Percentiles rank a stretch among this genome's conserved stretches.
These are phyloP conservation scores for Phytophthora citricola DNA, from an alignment of 352 stramenopile genomes.

Conservation along the genomic window DNA sequence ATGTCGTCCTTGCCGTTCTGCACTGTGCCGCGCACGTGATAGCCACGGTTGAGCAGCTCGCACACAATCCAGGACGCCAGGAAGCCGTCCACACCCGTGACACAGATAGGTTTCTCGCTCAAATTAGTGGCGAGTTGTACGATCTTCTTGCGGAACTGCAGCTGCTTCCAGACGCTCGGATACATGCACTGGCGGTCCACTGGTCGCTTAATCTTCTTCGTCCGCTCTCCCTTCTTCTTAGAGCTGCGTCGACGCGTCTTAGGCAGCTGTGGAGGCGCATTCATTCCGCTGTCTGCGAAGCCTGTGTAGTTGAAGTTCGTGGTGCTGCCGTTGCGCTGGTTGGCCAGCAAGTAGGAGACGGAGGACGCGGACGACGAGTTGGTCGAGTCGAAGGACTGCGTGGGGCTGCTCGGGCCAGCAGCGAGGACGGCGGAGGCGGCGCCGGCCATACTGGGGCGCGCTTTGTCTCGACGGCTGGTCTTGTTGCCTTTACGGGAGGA, in stretches of 20 bases:
- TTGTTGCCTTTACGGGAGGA: constrained; percentile 24
- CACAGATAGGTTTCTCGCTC: constrained; percentile 85
- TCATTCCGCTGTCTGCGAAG: constrained; percentile 4
- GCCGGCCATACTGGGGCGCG: constrained; percentile 27
- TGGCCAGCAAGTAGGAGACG: constrained; percentile 28
- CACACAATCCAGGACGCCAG: constrained; percentile 87
- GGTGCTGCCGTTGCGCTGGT: constrained; percentile 19
- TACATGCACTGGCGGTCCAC: constrained; percentile 76
- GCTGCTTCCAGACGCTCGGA: constrained; percentile 76
- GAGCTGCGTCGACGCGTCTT: constrained; percentile 38
- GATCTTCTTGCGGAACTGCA: constrained; percentile 86
- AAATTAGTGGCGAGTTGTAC: constrained; percentile 76
- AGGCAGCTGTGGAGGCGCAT: constrained; percentile 11
- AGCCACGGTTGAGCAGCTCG: constrained; percentile 78
- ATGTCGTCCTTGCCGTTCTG: constrained; percentile 90
- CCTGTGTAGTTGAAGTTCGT: constrained; percentile 28
- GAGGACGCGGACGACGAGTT: constrained; percentile 43
- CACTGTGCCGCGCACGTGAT: constrained; percentile 85
- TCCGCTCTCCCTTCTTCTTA: constrained; percentile 38
- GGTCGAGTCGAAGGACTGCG: constrained; percentile 46
- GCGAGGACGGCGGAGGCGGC: constrained; percentile 27
- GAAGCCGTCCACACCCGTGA: constrained; percentile 89
- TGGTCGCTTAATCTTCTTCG: constrained; percentile 39
- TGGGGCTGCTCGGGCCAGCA: constrained; percentile 25
- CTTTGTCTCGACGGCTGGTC: constrained; percentile 15